A percentile compares a stretch with the other conserved stretches of the same genome.
These are phyloP conservation scores for Cinnamomum chago DNA, from an alignment of 164 flowering plant species.

Conservation along the genomic window DNA sequence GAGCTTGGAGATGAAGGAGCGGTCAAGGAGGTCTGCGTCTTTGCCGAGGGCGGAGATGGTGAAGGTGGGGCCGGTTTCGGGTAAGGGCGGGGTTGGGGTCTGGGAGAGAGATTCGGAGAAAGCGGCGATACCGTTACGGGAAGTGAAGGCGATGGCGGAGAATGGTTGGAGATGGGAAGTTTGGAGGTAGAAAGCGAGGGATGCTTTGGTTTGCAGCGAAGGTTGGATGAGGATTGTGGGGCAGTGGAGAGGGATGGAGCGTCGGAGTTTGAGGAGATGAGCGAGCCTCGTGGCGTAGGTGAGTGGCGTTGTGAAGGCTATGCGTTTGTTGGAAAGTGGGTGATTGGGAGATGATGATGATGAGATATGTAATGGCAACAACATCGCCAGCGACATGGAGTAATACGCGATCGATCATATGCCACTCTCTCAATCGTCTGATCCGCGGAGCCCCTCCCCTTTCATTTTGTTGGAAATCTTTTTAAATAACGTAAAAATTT, in stretches of 20 bases:
- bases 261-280: constrained; percentile 8
- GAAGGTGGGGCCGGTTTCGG: constrained; percentile 35
- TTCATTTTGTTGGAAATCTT: too few relatives aligned
- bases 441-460: too few relatives aligned
- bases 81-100: constrained; percentile 26
- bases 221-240: constrained; percentile 51
- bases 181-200: constrained; percentile 32
- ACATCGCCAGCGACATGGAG: too few relatives aligned
- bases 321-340: constrained; percentile 14
- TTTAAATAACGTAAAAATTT: too few relatives aligned
- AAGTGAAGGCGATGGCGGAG: constrained; percentile 75
- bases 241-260: constrained; percentile 43
- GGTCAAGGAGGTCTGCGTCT: constrained; percentile 49
- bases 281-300: constrained; percentile 18
- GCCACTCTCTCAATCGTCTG: too few relatives aligned
- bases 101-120: constrained; percentile 32
- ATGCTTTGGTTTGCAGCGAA: constrained; percentile 35
- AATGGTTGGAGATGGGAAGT: constrained; percentile 21
- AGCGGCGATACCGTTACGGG: constrained; percentile 57
- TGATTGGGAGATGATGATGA: not conserved
- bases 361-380: too few relatives aligned
- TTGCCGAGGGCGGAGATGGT: constrained; percentile 57
- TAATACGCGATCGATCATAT: too few relatives aligned
- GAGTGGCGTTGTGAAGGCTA: constrained; percentile 23
- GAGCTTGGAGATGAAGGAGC: constrained; percentile 25